Base-by-base conservation (phyloP, 345 rosid genomes). In the Pelargonium nanum region DNA sequence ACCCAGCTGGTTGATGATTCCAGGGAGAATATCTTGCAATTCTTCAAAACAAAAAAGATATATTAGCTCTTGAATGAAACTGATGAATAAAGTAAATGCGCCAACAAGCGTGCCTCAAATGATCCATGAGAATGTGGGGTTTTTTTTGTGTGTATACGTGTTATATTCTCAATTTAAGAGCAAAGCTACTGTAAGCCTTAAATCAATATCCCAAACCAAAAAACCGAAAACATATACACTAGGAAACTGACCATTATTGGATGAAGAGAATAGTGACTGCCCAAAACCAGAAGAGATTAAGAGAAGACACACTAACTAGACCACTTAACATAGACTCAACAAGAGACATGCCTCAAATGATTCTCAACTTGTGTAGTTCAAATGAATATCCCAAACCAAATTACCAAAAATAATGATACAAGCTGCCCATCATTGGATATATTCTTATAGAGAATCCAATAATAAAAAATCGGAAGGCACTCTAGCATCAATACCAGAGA, bases 11-110 rank as follows among this genome's bases (percentile, higher is more conserved):
- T 85, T 77, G 73, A 93, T 70, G 25, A 93, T 83, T 65, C 86
- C 89, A 0, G 99, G 97, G 48, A 93, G 97, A 68, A 93, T 86
- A 72, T 93, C 97, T 72, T 89, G 90, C 80, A 93, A 75, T 60
- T 87, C 99, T 93, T 80, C 26, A 71, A 17, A 22, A 22, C 55
- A 30, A 6, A 55, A 21, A 20, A 55, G 6, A 25, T 2, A 26
- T 28, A 24, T 26, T 0, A 40, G 48, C 15, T 40, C 15, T 40
- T 40, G 48, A 8, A 9, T 40, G 15, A 40, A 6, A 28, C 3
- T 28, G 32, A 3, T 28, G 32, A 28, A 28, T 28, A 28, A 28
- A 2, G 3, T 28, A 2, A 28, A 7, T 3, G 7, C 32, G 7
- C 32, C 3, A 28, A 7, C 32, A 28, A 3, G 16, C 9, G 15